phyloP scores from a whole-genome alignment of 495 filamentous ascomycete genomes.

The Clavariopsis aquatica region DNA sequence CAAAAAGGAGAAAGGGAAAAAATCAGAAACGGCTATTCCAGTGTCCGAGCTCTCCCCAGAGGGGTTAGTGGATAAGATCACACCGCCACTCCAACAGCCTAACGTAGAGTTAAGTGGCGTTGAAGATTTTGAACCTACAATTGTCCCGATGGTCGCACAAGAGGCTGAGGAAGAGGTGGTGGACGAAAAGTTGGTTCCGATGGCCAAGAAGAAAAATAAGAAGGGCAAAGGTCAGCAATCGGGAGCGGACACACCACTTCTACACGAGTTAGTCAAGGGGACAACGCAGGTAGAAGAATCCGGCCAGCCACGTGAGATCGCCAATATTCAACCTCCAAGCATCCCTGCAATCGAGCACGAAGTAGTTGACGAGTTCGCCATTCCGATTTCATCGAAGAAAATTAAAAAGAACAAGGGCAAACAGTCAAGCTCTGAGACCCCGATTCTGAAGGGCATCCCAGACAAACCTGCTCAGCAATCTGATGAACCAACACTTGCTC shows the following conservation, averaged over 20 bases:
- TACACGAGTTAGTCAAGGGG: not conserved
- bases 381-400: constrained; percentile 9
- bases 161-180: constrained; percentile 8
- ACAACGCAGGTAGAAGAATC: not conserved
- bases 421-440: constrained; percentile 14
- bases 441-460: constrained; percentile 6
- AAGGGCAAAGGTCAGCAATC: constrained; percentile 36
- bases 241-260: constrained; percentile 8
- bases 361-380: constrained; percentile 7
- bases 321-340: not conserved
- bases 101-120: not conserved
- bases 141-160: not conserved
- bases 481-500: not conserved
- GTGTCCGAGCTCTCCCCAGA: not conserved
- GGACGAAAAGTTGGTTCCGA: constrained; percentile 13
- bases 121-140: not conserved
- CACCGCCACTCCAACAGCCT: not conserved
- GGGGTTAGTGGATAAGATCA: not conserved
- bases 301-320: not conserved
- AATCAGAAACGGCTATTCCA: constrained; percentile 5
- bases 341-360: not conserved
- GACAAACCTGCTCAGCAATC: not conserved
- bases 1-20: constrained; percentile 21
- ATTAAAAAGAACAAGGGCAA: constrained; percentile 28
- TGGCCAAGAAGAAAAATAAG: constrained; percentile 28